Evolutionary conservation across 139 green algal species (phyloP).

Genomic region (Chlamydomonas sp.): DNA sequence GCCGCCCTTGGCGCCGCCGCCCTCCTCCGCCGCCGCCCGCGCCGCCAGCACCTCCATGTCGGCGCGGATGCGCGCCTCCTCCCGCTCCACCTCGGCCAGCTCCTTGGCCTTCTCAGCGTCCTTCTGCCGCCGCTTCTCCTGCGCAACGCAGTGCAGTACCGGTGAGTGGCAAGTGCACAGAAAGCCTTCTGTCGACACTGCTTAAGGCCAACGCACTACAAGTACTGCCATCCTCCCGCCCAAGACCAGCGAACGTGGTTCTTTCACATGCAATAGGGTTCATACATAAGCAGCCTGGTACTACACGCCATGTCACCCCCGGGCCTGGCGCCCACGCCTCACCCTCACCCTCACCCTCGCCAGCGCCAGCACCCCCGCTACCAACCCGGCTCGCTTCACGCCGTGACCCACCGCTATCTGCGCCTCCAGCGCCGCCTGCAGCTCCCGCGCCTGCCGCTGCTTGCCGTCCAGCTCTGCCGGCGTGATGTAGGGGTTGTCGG

Average conservation of each 20-base stretch:
- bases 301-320: no score
- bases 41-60: slow-evolving; percentile 1
- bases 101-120: slow-evolving; percentile 38
- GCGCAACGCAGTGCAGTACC: background rate
- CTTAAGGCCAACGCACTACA: no score
- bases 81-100: slow-evolving; percentile 25
- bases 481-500: slow-evolving; percentile 43
- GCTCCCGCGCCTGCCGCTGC: slow-evolving; percentile 42
- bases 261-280: no score
- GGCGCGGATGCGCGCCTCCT: slow-evolving; percentile 29
- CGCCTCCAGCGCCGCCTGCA: slow-evolving; percentile 50
- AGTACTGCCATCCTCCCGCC: no score
- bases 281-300: no score
- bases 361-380: background rate
- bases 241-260: no score
- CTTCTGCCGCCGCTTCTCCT: slow-evolving; percentile 50
- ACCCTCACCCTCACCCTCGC: background rate
- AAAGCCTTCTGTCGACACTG: no score
- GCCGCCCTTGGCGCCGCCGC: background rate
- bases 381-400: background rate
- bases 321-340: background rate
- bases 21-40: background rate
- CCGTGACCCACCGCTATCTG: slow-evolving; percentile 24
- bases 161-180: no score
- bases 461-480: slow-evolving; percentile 49